Conservation (phyloP, 2,329 filamentous ascomycete species). For the Diaporthe sp. region DNA sequence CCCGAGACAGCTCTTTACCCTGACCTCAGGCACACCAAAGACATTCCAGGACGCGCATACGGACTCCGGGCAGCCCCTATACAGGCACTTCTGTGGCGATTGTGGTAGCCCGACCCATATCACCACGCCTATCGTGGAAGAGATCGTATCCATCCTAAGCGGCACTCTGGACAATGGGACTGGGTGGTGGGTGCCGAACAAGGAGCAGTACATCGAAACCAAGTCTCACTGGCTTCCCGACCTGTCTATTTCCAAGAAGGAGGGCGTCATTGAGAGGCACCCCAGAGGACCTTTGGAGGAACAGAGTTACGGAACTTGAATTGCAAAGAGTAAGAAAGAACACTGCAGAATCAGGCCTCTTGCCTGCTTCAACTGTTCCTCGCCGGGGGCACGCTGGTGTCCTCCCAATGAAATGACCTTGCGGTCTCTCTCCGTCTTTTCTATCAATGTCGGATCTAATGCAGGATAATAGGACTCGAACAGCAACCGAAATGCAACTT, state of each 20-base stretch:
- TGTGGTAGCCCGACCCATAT: conserved; percentile 35
- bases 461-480: not conserved
- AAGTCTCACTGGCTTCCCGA: conserved; percentile 36
- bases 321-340: not conserved
- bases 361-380: not conserved
- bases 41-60: conserved; percentile 12
- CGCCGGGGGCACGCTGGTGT: not conserved
- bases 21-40: conserved; percentile 22
- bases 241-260: conserved; percentile 20
- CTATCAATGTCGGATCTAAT: conserved; percentile 21
- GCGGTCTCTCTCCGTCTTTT: conserved; percentile 27
- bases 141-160: conserved; percentile 13
- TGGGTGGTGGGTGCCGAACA: conserved; percentile 34
- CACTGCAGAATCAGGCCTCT: not conserved
- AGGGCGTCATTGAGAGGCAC: conserved; percentile 30
- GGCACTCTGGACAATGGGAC: conserved; percentile 32
- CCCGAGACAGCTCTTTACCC: conserved; percentile 17
- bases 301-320: conserved; percentile 12
- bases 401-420: conserved; percentile 15
- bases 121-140: conserved; percentile 25
- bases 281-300: conserved; percentile 15
- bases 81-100: conserved; percentile 27
- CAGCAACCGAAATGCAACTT: not conserved
- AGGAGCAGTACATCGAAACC: conserved; percentile 35
- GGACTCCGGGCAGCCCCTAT: conserved; percentile 16